phyloP scores from a whole-genome alignment of 31 red algal genomes.

The Asparagopsis taxiformis region DNA sequence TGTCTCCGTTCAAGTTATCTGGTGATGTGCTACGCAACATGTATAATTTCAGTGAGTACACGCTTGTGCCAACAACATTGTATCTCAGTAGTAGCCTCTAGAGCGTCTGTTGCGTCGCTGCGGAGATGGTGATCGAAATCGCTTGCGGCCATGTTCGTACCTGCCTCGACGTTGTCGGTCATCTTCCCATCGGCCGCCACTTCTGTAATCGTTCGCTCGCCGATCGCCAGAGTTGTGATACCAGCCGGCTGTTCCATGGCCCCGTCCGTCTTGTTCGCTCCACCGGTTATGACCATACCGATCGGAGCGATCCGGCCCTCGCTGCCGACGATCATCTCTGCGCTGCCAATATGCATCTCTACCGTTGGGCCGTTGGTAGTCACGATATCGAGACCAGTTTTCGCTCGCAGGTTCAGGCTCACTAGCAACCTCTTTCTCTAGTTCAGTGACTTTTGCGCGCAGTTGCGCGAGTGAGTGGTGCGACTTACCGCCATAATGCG shows the following conservation, averaged over 20 bases:
- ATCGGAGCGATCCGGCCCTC: too few relatives aligned
- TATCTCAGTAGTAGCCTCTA: constrained; percentile 18
- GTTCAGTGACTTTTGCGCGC: constrained; percentile 39
- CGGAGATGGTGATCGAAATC: constrained; percentile 41
- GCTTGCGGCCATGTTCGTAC: constrained; percentile 44
- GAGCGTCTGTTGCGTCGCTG: constrained; percentile 14
- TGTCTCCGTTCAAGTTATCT: too few relatives aligned
- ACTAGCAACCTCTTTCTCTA: constrained; percentile 24
- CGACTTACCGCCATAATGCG: constrained; percentile 84
- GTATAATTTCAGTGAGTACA: neutral
- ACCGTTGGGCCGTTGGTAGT: constrained; percentile 5
- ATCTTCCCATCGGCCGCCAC: constrained; percentile 25
- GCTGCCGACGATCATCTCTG: constrained; percentile 6
- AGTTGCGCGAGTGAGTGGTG: constrained; percentile 65
- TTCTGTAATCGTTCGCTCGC: constrained; percentile 9
- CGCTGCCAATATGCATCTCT: constrained; percentile 15
- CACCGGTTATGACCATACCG: constrained; percentile 13
- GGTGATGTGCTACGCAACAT: neutral
- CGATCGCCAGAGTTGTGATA: too few relatives aligned
- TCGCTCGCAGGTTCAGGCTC: constrained; percentile 16
- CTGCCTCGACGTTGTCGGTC: constrained; percentile 25
- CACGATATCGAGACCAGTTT: neutral
- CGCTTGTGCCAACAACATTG: neutral
- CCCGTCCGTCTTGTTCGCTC: constrained; percentile 12
- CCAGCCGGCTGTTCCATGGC: too few relatives aligned